phyloP scores from a whole-genome alignment of 805 yeast species.

The Suhomyces vadensis region DNA sequence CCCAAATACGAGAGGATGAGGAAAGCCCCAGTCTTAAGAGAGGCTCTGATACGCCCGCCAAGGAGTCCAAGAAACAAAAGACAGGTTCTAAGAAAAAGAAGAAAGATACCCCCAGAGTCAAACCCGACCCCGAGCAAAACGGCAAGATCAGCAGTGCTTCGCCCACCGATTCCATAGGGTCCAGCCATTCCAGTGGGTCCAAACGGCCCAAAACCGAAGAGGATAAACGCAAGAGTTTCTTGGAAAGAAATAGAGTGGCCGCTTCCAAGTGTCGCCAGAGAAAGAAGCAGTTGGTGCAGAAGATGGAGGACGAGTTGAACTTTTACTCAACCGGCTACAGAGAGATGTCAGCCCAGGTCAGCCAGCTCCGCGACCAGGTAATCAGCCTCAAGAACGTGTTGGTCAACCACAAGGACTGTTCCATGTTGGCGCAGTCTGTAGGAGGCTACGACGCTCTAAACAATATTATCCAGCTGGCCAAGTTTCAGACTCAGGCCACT shows the following conservation, averaged over 20 bases:
- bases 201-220: constrained; percentile 22
- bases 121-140: constrained; percentile 11
- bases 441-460: constrained; percentile 50
- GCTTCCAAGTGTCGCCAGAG: constrained; percentile 95
- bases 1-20: constrained; percentile 6
- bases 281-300: constrained; percentile 82
- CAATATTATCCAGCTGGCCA: constrained; percentile 39
- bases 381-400: constrained; percentile 49
- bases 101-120: constrained; percentile 9
- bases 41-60: constrained; percentile 1
- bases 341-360: constrained; percentile 58
- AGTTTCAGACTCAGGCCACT: constrained; percentile 28
- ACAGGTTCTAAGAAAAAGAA: constrained; percentile 11
- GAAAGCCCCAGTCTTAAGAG: constrained; percentile 11
- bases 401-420: constrained; percentile 53
- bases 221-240: constrained; percentile 64
- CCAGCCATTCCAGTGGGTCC: not conserved
- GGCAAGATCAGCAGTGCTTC: constrained; percentile 1
- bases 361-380: constrained; percentile 60
- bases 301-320: constrained; percentile 77
- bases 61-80: constrained; percentile 8
- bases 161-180: constrained; percentile 1
- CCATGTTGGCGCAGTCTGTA: constrained; percentile 38
- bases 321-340: constrained; percentile 72
- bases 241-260: constrained; percentile 92